These are phyloP conservation scores for Aquanectria penicillioides DNA, from an alignment of 2,329 filamentous ascomycete species.

Conservation along the genomic window DNA sequence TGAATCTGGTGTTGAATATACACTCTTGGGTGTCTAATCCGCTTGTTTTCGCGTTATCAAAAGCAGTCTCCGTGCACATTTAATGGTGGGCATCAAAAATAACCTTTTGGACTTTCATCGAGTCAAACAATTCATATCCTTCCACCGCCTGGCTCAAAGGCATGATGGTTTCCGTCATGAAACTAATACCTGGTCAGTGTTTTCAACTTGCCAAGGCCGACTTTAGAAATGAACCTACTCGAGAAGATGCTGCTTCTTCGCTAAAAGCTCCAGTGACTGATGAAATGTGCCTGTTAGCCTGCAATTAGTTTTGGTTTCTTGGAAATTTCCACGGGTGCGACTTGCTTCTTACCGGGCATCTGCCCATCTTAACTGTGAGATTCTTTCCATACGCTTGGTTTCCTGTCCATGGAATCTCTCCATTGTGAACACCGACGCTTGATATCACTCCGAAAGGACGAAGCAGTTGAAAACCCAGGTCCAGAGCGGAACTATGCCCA, in stretches of 20 bases:
- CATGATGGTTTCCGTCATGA: constrained; percentile 78
- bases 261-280: constrained; percentile 12
- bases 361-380: constrained; percentile 73
- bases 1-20: too few relatives aligned
- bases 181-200: constrained; percentile 52
- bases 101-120: constrained; percentile 75
- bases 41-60: too few relatives aligned
- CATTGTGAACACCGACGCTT: constrained; percentile 77
- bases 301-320: too few relatives aligned
- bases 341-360: constrained; percentile 69
- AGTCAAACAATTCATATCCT: constrained; percentile 74
- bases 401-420: constrained; percentile 70
- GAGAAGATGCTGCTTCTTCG: constrained; percentile 26
- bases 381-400: constrained; percentile 72
- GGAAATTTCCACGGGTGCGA: too few relatives aligned
- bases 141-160: constrained; percentile 69
- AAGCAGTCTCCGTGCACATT: too few relatives aligned
- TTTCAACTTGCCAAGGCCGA: neutral
- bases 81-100: constrained; percentile 70
- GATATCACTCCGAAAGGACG: constrained; percentile 75
- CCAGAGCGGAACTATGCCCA: constrained; percentile 71
- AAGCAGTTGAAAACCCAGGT: constrained; percentile 70
- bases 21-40: too few relatives aligned
- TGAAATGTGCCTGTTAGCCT: constrained; percentile 24
- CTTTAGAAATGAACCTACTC: constrained; percentile 11